Base-by-base conservation (phyloP, 768 basidiomycete species). In the Leccinellum rugosiceps region DNA sequence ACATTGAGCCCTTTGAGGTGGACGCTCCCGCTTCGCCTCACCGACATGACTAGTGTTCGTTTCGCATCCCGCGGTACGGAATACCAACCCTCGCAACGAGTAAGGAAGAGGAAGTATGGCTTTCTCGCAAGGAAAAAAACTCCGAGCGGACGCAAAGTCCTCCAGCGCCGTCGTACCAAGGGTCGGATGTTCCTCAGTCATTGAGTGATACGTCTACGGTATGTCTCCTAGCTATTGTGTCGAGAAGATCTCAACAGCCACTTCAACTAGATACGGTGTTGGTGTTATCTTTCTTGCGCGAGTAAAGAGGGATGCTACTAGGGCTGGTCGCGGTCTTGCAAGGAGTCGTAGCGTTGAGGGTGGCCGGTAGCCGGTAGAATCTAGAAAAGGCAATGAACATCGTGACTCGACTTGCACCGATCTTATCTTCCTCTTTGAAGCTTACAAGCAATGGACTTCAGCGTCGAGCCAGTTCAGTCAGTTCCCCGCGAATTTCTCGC, bases 21-120 rank as follows among this genome's bases (percentile, higher is more conserved):
- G 68, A 6, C 58, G 30, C 56, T 61, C 17, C 70, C 68, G 14
- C 45, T 62, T 30, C 58, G 60, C n/a, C 35, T 64, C 51, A 38
- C 62, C 30, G 57, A 61, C 56, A 61, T 65, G 47, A 55, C 62
- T 6, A 47, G 59, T 51, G 59, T 72, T 14, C 86, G 94, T 7
- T 85, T 80, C 68, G 78, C 77, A 30, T 80, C 87, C 28, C 83
- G 84, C 45, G 95, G 95, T 45, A 82, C 84, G n/a, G 92, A 95
- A 74, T 98, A 98, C 66, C 95, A 98, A 70, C 95, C 95, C n/a
- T 93, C 90, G 0, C 94, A 96, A 72, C 82, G 94, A 43, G 91
- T 90, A 68, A 78, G 95, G 63, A 98, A 98, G 78, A 81, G 93
- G 64, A 93, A 88, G 70, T 90, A 92, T 68, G 95, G 95, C 6